Evolutionary conservation across 2,329 filamentous ascomycete species (phyloP).

Genomic region (Lachnellula cervina): DNA sequence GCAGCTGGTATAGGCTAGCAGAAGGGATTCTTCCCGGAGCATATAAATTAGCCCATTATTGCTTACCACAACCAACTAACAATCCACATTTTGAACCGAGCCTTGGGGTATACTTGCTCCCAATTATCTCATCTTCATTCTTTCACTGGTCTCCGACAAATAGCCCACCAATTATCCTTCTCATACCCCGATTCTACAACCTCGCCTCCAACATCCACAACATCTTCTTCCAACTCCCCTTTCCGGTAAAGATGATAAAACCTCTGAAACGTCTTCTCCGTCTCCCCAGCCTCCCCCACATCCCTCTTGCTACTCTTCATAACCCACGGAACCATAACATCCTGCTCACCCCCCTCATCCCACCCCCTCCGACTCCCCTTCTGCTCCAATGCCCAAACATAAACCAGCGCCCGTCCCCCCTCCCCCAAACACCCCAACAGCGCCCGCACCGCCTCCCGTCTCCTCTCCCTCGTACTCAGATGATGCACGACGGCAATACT

Average conservation of each 20-base stretch:
- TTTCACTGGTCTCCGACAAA: conserved; percentile 35
- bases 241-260: conserved; percentile 92
- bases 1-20: neutral
- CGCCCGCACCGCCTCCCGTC: conserved; percentile 65
- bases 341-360: conserved; percentile 78
- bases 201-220: conserved; percentile 66
- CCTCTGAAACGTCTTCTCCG: conserved; percentile 58
- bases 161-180: conserved; percentile 97
- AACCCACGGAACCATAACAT: conserved; percentile 95
- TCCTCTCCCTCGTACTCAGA: conserved; percentile 69
- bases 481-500: conserved; percentile 95
- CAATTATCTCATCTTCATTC: neutral
- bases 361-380: conserved; percentile 80
- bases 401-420: conserved; percentile 69
- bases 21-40: neutral
- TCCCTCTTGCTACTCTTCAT: conserved; percentile 42
- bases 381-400: conserved; percentile 96
- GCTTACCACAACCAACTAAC: neutral
- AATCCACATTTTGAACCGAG: neutral
- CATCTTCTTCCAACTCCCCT: conserved; percentile 80
- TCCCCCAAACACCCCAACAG: conserved; percentile 62
- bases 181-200: conserved; percentile 85
- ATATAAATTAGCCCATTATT: neutral
- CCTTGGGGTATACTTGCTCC: neutral
- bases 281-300: conserved; percentile 28